A percentile compares a stretch with the other conserved stretches of the same genome.
These are phyloP conservation scores for Aspergillus nanangensis DNA, from an alignment of 495 filamentous ascomycete genomes.

Conservation along the genomic window DNA sequence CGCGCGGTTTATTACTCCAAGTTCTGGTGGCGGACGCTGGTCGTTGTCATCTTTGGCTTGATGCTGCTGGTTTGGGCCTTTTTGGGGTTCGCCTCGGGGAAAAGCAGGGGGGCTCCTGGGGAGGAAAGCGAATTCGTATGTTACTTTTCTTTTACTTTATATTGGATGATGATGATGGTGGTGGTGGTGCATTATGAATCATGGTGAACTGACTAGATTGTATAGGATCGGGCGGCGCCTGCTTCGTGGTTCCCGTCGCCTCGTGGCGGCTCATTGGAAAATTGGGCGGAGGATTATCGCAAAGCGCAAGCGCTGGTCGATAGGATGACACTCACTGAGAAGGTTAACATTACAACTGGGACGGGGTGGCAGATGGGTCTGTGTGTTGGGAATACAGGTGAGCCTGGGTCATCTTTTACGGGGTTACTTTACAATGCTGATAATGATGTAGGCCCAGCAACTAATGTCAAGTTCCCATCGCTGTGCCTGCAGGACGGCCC, in stretches of 20 bases:
- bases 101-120: conserved; percentile 7
- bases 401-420: background rate
- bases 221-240: conserved; percentile 24
- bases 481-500: conserved; percentile 92
- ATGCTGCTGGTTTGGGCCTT: conserved; percentile 18
- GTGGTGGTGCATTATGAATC: background rate
- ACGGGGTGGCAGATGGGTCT: conserved; percentile 88
- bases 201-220: background rate
- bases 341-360: conserved; percentile 92
- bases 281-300: conserved; percentile 74
- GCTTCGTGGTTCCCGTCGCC: conserved; percentile 86
- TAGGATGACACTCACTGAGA: conserved; percentile 83
- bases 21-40: conserved; percentile 20
- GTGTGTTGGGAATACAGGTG: conserved; percentile 83
- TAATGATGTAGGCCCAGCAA: conserved; percentile 49
- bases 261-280: conserved; percentile 64
- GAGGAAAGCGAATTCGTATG: background rate
- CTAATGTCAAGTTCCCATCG: conserved; percentile 70
- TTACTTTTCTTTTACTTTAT: too few species aligned
- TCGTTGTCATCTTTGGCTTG: conserved; percentile 15
- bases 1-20: conserved; percentile 14
- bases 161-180: too few species aligned
- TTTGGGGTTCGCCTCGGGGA: conserved; percentile 9
- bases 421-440: background rate
- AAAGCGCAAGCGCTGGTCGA: conserved; percentile 77